Base-by-base conservation (phyloP, 805 yeast species). In the Saccharomyces kudriavzevii region DNA sequence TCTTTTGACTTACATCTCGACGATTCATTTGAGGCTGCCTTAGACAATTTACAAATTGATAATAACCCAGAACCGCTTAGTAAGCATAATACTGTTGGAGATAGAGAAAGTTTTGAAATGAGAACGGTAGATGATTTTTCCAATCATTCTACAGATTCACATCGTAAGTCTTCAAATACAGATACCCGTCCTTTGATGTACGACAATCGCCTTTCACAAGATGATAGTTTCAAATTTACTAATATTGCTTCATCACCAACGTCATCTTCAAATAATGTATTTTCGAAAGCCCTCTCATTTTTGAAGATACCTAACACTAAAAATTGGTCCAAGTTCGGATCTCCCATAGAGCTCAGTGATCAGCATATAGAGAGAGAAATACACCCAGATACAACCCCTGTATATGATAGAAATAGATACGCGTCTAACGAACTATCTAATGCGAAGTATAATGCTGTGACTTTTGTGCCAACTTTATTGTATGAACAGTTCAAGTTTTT, bases 401-500 rank as follows among this genome's bases (percentile, higher is more conserved):
- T 67, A 17, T 66, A 67, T 48, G 72, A 67, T 48, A 64, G 62
- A 49, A 64, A 67, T 49, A 67, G 61, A 49, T 74, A 72, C 53
- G 74, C 94, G 1, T 72, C 89, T 11, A 94, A 94, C 68, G 88
- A 94, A 5, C 80, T 94, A 13, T 87, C 96, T 48, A 94, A 94
- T 70, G 98, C 99, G 24, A 92, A 91, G 70, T 94, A 94, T 71
- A 88, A 88, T 61, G 88, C 94, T 2, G 67, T 89, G 40, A 83
- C 96, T 1, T 94, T 94, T 64, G 71, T 94, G 9, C 99, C 99
- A 2, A 77, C 89, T 46, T 83, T 94, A 52, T 77, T 94, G 29
- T 95, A 87, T 69, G 97, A 92, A 68, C 99, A 94, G 75, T 94
- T 94, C 82, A 90, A 91, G 73, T 92, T 94, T 69, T 94, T 94